Evolutionary conservation across 768 basidiomycete genomes (phyloP).

Genomic region (Leucogyrophana mollusca): DNA sequence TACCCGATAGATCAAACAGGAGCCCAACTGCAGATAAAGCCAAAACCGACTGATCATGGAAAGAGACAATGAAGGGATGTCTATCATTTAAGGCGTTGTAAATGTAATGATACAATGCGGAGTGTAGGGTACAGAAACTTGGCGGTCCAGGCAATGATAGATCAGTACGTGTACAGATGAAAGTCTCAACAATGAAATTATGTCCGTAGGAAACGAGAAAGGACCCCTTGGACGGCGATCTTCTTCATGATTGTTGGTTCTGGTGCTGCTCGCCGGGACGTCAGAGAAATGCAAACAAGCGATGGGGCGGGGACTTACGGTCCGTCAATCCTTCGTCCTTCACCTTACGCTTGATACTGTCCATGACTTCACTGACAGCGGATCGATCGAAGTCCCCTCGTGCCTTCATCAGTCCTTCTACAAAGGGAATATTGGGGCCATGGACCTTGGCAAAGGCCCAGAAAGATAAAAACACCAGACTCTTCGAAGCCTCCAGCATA

Average conservation of each 20-base stretch:
- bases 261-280: slow-evolving; percentile 44
- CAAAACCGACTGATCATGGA: slow-evolving; percentile 43
- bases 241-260: slow-evolving; percentile 94
- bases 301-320: slow-evolving; percentile 51
- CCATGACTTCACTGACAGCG: slow-evolving; percentile 87
- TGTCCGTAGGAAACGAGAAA: slow-evolving; percentile 70
- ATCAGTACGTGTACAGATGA: neutral
- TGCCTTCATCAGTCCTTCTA: slow-evolving; percentile 86
- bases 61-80: slow-evolving; percentile 15
- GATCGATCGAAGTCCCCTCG: slow-evolving; percentile 91
- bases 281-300: slow-evolving; percentile 7
- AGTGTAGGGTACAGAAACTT: slow-evolving; percentile 3
- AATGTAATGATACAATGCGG: slow-evolving; percentile 9
- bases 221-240: slow-evolving; percentile 69
- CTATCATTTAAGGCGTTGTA: slow-evolving; percentile 10
- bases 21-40: slow-evolving; percentile 35
- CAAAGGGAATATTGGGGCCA: slow-evolving; percentile 89
- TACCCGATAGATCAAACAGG: slow-evolving; percentile 67
- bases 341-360: slow-evolving; percentile 87
- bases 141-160: neutral
- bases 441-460: slow-evolving; percentile 93
- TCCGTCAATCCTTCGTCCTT: slow-evolving; percentile 84
- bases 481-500: slow-evolving; percentile 83
- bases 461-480: slow-evolving; percentile 89
- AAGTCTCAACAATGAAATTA: slow-evolving; percentile 13